These are phyloP conservation scores for Butyriboletus regius DNA, from an alignment of 1,284 basidiomycete species.

Conservation along the genomic window DNA sequence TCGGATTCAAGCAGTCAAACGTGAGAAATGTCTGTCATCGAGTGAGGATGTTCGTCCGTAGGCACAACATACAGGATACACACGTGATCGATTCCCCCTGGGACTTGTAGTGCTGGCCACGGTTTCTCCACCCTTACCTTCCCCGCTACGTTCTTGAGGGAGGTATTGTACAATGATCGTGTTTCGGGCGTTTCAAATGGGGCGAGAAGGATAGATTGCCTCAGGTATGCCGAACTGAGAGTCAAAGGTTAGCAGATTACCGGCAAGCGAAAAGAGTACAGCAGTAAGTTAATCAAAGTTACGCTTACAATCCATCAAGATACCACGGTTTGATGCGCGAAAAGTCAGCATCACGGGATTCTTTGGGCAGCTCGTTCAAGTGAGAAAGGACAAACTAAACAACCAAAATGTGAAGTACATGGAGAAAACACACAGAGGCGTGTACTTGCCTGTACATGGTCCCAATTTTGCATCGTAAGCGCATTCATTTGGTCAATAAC, in stretches of 20 bases:
- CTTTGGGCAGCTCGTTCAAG: slow-evolving; percentile 83
- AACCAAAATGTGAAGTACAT: background rate
- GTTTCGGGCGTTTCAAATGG: slow-evolving; percentile 86
- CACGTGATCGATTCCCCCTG: slow-evolving; percentile 74
- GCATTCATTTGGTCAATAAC: slow-evolving; percentile 91
- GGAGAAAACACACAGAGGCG: background rate
- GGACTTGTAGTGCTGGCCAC: slow-evolving; percentile 70
- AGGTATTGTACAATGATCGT: slow-evolving; percentile 67
- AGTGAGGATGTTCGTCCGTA: slow-evolving; percentile 7
- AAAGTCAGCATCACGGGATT: slow-evolving; percentile 91
- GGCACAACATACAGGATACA: slow-evolving; percentile 14
- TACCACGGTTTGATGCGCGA: slow-evolving; percentile 97
- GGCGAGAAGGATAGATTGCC: slow-evolving; percentile 85
- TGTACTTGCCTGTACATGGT: slow-evolving; percentile 73
- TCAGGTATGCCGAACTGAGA: slow-evolving; percentile 66
- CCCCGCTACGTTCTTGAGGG: slow-evolving; percentile 77
- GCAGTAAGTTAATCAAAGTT: background rate
- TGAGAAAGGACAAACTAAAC: slow-evolving; percentile 75
- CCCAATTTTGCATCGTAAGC: slow-evolving; percentile 98
- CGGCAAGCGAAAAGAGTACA: background rate
- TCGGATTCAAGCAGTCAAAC: slow-evolving; percentile 67
- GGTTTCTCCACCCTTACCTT: slow-evolving; percentile 63
- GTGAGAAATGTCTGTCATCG: slow-evolving; percentile 55
- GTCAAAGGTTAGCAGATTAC: background rate
- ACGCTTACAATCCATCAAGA: slow-evolving; percentile 77